A percentile compares a stretch with the other conserved stretches of the same genome.
phyloP scores from a whole-genome alignment of 257 asterid genomes.

The Cynanchum wilfordii region DNA sequence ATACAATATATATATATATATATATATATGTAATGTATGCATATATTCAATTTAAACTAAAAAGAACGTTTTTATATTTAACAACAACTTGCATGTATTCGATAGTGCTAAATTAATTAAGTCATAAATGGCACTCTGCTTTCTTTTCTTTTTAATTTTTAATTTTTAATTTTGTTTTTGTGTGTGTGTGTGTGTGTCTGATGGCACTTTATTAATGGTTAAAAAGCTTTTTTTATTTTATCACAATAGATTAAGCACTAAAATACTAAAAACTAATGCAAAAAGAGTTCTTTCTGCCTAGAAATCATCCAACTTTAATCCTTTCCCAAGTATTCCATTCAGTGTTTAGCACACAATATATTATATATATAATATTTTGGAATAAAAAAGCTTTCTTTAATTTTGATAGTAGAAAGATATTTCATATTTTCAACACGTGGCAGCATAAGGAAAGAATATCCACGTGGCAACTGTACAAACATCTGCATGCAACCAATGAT shows the following conservation, averaged over 20 bases:
- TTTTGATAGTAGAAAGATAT: neutral
- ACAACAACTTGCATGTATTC: constrained; percentile 9
- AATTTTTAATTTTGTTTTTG: too few relatives aligned
- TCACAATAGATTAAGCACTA: neutral
- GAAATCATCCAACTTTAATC: constrained; percentile 22
- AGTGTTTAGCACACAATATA: constrained; percentile 5
- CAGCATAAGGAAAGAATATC: constrained; percentile 18
- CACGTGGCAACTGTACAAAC: constrained; percentile 37
- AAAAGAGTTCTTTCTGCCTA: constrained; percentile 21
- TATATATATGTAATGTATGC: neutral
- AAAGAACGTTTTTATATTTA: too few relatives aligned
- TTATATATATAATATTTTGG: neutral
- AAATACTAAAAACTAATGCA: constrained; percentile 9
- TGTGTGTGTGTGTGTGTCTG: too few relatives aligned
- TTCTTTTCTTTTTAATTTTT: neutral
- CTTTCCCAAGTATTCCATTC: neutral
- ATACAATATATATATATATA: neutral
- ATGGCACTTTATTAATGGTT: neutral
- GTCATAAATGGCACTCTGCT: neutral
- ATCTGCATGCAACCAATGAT: constrained; percentile 35
- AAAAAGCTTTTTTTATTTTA: neutral
- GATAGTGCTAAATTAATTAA: neutral
- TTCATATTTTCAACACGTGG: constrained; percentile 28
- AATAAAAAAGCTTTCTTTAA: constrained; percentile 11
- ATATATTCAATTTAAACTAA: neutral